phyloP scores from a whole-genome alignment of 345 rosid genomes.

The Trapa incisa region DNA sequence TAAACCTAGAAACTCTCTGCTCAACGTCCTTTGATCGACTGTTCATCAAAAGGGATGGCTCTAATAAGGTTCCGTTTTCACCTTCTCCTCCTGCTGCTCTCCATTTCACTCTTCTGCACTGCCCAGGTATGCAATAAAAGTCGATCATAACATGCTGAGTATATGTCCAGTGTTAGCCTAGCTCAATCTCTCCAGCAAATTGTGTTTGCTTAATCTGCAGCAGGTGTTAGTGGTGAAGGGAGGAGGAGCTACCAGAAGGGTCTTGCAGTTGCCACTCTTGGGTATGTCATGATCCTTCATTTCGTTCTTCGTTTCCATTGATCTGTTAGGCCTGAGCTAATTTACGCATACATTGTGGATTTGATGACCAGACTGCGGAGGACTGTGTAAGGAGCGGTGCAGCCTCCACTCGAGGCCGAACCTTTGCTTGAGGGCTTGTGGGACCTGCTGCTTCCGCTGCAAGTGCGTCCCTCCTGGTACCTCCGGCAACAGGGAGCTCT shows the following conservation, averaged over 20 bases:
- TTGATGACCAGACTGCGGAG: constrained; percentile 25
- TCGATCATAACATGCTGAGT: not conserved
- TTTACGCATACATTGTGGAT: not conserved
- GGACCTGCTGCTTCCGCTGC: constrained; percentile 48
- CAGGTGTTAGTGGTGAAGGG: constrained; percentile 22
- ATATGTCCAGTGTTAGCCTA: not conserved
- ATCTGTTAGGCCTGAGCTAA: no score
- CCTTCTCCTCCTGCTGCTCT: constrained; percentile 13
- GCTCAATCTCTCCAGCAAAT: not conserved
- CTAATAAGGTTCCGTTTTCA: not conserved
- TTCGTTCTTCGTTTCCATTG: no score
- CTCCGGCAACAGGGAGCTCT: constrained; percentile 34
- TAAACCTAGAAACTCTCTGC: not conserved
- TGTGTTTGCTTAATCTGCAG: not conserved
- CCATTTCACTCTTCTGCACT: constrained; percentile 19
- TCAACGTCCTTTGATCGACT: not conserved
- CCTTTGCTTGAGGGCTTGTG: constrained; percentile 41
- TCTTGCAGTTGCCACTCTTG: constrained; percentile 15
- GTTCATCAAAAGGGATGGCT: not conserved
- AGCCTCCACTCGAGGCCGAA: constrained; percentile 46
- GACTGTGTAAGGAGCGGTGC: constrained; percentile 33
- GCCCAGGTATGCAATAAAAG: constrained; percentile 10
- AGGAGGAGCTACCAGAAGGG: constrained; percentile 31
- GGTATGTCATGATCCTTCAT: constrained; percentile 11
- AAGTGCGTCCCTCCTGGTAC: constrained; percentile 56